These are phyloP conservation scores for Centrapalus pauciflorus DNA, from an alignment of 129 eudicot species.

Conservation along the genomic window DNA sequence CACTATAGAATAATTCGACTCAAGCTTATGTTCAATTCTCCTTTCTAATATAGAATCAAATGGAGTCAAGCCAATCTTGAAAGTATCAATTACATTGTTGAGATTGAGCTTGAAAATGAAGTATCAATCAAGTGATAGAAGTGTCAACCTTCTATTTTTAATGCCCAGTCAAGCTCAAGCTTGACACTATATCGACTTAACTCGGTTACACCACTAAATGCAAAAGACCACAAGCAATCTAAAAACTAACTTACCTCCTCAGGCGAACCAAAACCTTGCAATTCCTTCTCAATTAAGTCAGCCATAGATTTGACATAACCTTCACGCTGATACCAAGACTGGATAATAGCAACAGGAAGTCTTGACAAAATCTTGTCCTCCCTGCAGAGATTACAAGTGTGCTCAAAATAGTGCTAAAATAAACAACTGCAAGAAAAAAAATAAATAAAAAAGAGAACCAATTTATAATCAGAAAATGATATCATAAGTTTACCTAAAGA, in stretches of 20 bases:
- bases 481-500: constrained; percentile 48
- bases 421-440: background rate
- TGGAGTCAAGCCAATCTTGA: no score
- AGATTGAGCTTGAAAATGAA: no score
- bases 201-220: no score
- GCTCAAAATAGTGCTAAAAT: background rate
- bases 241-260: constrained; percentile 53
- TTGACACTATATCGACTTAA: no score
- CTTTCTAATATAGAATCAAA: no score
- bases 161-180: no score
- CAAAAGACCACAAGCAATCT: background rate
- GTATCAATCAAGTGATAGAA: no score
- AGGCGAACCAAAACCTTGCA: constrained; percentile 51
- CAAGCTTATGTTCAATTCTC: no score
- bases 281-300: constrained; percentile 78
- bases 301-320: constrained; percentile 94
- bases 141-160: no score
- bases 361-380: constrained; percentile 52
- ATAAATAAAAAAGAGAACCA: background rate
- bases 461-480: background rate
- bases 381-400: constrained; percentile 25
- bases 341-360: constrained; percentile 69
- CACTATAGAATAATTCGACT: no score
- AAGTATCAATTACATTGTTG: no score
- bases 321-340: constrained; percentile 90